Evolutionary conservation across 129 eudicot species (phyloP).

Genomic region (Artemisia annua): DNA sequence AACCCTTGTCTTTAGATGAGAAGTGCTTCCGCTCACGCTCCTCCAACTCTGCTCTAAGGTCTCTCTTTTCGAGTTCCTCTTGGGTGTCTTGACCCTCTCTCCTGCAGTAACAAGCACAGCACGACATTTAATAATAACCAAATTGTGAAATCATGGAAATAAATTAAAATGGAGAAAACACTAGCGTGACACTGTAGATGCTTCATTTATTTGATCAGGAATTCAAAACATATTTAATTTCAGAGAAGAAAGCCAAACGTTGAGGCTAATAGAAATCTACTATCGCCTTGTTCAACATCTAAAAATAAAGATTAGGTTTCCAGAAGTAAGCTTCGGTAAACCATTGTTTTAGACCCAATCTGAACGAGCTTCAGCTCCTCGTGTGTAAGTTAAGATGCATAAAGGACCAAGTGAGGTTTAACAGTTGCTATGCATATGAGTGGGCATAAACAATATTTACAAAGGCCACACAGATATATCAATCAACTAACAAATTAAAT

Average conservation of each 20-base stretch:
- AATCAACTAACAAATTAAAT: no score
- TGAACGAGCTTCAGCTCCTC: no score
- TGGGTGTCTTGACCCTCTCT: constrained; percentile 99
- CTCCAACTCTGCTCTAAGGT: constrained; percentile 85
- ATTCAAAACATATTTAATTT: neutral
- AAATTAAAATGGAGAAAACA: neutral
- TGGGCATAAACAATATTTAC: neutral
- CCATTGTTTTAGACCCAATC: no score
- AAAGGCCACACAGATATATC: neutral
- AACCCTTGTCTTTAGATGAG: constrained; percentile 64
- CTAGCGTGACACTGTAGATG: neutral
- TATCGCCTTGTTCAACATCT: no score
- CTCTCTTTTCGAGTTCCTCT: constrained; percentile 87
- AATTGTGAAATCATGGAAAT: neutral
- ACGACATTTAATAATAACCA: neutral
- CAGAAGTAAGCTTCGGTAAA: no score
- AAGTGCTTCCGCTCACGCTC: constrained; percentile 93
- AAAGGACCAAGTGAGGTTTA: no score
- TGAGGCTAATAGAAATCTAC: no score
- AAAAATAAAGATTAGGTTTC: no score
- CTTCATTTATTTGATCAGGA: neutral
- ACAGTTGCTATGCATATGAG: no score
- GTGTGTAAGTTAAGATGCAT: no score
- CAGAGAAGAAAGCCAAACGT: neutral
- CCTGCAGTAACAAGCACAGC: constrained; percentile 41